Conservation (phyloP, 1,139 yeast genomes). For the Hemisphaericaspora xylanilytica region DNA sequence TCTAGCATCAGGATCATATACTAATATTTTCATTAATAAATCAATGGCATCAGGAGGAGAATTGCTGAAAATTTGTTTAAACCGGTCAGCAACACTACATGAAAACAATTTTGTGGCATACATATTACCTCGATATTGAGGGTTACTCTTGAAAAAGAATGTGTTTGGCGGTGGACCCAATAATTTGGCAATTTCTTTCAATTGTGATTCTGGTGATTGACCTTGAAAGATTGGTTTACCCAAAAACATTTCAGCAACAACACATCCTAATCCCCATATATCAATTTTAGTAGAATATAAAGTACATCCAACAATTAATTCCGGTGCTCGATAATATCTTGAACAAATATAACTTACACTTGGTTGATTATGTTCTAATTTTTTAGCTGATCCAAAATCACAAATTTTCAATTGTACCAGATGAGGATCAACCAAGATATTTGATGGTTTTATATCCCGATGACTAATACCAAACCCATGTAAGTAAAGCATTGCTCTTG, state of each 20-base stretch:
- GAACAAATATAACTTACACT: slow-evolving; percentile 79
- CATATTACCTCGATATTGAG: slow-evolving; percentile 72
- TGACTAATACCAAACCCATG: slow-evolving; percentile 80
- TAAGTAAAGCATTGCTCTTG: slow-evolving; percentile 77
- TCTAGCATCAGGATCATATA: slow-evolving; percentile 70
- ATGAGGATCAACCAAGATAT: slow-evolving; percentile 69
- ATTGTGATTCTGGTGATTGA: slow-evolving; percentile 67
- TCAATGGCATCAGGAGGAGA: slow-evolving; percentile 73
- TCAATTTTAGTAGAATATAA: slow-evolving; percentile 76
- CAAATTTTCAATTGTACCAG: slow-evolving; percentile 68
- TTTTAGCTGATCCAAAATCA: slow-evolving; percentile 82
- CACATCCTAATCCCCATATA: slow-evolving; percentile 87
- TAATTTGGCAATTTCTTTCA: slow-evolving; percentile 72
- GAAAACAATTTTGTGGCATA: slow-evolving; percentile 66
- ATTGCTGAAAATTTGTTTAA: slow-evolving; percentile 65
- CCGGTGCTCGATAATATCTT: slow-evolving; percentile 81
- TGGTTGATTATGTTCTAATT: slow-evolving; percentile 69
- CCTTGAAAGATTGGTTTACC: slow-evolving; percentile 85
- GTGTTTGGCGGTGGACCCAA: slow-evolving; percentile 76
- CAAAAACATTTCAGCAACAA: slow-evolving; percentile 77
- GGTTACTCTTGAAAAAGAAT: slow-evolving; percentile 70
- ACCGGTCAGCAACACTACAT: slow-evolving; percentile 60
- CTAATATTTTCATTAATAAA: slow-evolving; percentile 63
- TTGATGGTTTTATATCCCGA: slow-evolving; percentile 80
- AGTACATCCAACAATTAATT: slow-evolving; percentile 73